phyloP scores from a whole-genome alignment of 106 monocot genomes.

The Allium cepa region DNA sequence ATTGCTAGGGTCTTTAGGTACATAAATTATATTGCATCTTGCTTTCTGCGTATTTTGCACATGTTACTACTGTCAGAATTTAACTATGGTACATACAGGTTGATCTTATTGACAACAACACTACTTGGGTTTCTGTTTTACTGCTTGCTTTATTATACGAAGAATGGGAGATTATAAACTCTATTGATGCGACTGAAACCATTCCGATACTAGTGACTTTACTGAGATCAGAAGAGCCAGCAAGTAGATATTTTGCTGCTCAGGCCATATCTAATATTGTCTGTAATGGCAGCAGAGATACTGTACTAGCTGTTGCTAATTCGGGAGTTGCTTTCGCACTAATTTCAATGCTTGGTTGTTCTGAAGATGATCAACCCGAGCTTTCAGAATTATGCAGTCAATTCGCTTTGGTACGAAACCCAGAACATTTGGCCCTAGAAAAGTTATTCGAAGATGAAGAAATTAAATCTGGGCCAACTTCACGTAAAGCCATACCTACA shows the following conservation, averaged over 20 bases:
- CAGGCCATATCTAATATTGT: slow-evolving; percentile 83
- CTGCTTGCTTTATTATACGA: slow-evolving; percentile 72
- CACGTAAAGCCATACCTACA: slow-evolving; percentile 80
- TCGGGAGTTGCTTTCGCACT: slow-evolving; percentile 77
- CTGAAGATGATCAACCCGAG: slow-evolving; percentile 80
- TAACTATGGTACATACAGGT: slow-evolving; percentile 26
- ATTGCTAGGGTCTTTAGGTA: background rate
- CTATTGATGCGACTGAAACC: slow-evolving; percentile 42
- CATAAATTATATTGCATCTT: too few relatives aligned
- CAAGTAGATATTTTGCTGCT: slow-evolving; percentile 86
- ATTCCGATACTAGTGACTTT: slow-evolving; percentile 84
- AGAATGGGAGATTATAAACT: slow-evolving; percentile 63
- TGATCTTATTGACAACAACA: slow-evolving; percentile 63
- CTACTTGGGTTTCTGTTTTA: slow-evolving; percentile 82
- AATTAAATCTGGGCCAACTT: slow-evolving; percentile 64
- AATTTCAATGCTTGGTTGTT: slow-evolving; percentile 91
- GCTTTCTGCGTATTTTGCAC: too few relatives aligned
- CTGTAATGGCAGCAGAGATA: slow-evolving; percentile 76
- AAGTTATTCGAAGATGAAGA: slow-evolving; percentile 87
- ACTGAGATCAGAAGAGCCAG: slow-evolving; percentile 73
- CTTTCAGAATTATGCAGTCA: slow-evolving; percentile 72
- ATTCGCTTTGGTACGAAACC: slow-evolving; percentile 63
- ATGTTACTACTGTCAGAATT: too few relatives aligned
- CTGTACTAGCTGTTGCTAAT: slow-evolving; percentile 78
- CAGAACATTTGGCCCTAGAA: slow-evolving; percentile 71